These are phyloP conservation scores for Gnomoniopsis smithogilvyi DNA, from an alignment of 2,329 filamentous ascomycete genomes.

Conservation along the genomic window DNA sequence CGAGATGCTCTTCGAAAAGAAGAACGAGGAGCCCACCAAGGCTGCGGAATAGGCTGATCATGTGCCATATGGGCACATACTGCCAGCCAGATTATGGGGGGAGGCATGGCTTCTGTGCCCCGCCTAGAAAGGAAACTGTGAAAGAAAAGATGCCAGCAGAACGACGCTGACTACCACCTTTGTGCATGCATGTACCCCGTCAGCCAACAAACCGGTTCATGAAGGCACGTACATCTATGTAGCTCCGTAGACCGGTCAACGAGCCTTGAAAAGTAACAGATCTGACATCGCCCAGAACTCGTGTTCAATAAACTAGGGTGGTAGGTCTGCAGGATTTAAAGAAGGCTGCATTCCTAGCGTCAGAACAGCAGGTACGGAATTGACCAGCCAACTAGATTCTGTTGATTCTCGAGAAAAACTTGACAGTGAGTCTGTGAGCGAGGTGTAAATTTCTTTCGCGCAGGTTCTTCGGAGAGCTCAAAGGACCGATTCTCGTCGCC, in stretches of 20 bases:
- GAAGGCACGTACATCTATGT: not conserved
- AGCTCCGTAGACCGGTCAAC: not conserved
- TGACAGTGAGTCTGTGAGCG: not conserved
- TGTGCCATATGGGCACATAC: not conserved
- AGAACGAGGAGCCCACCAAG: not conserved
- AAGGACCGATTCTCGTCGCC: not conserved
- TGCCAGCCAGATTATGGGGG: not conserved
- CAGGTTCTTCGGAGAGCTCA: not conserved
- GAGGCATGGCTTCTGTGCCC: not conserved
- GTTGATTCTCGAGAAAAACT: not conserved
- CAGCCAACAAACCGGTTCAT: constrained; percentile 4
- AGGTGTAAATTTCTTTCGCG: not conserved
- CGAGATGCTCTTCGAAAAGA: not conserved
- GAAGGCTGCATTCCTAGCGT: constrained; percentile 8
- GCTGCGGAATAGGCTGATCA: not conserved
- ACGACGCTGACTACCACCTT: not conserved
- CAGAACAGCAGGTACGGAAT: not conserved
- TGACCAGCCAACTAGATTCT: not conserved
- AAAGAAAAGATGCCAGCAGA: not conserved
- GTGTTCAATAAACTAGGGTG: constrained; percentile 14
- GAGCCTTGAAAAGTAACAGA: not conserved
- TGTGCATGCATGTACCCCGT: not conserved
- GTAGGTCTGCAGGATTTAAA: constrained; percentile 6
- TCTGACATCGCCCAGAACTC: constrained; percentile 11
- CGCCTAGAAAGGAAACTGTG: no score